Evolutionary conservation across 148 eudicot species (phyloP).

Genomic region (Chenopodium formosanum): DNA sequence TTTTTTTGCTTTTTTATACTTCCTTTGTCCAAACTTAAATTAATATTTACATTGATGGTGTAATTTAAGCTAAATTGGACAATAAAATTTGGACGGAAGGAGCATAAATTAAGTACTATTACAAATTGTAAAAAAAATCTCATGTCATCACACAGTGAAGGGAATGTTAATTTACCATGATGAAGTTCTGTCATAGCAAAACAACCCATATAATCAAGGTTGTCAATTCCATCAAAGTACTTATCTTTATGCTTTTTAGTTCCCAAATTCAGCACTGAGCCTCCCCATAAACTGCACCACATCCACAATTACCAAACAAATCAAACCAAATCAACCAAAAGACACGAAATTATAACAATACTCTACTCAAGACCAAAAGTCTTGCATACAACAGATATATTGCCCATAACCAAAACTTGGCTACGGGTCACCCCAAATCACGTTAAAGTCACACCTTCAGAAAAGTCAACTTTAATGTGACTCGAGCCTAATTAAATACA

Average conservation of each 20-base stretch:
- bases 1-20: neutral
- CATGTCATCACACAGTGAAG: neutral
- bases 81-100: neutral
- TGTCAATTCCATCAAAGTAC: constrained; percentile 90
- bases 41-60: neutral
- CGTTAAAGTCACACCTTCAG: neutral
- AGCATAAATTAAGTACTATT: neutral
- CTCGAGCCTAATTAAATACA: no score
- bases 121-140: no score
- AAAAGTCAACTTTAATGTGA: no score
- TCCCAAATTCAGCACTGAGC: constrained; percentile 88
- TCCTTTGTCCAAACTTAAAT: neutral
- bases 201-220: constrained; percentile 83
- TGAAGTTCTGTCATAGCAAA: constrained; percentile 98
- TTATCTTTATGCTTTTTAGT: constrained; percentile 88
- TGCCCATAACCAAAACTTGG: no score
- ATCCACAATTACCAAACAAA: neutral
- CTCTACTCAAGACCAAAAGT: no score
- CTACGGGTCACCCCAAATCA: neutral
- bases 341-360: neutral
- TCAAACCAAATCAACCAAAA: neutral
- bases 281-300: constrained; percentile 89
- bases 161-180: constrained; percentile 53
- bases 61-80: neutral
- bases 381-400: neutral